These are phyloP conservation scores for Phaeomoniella chlamydospora DNA, from an alignment of 2,329 filamentous ascomycete species.

Conservation along the genomic window DNA sequence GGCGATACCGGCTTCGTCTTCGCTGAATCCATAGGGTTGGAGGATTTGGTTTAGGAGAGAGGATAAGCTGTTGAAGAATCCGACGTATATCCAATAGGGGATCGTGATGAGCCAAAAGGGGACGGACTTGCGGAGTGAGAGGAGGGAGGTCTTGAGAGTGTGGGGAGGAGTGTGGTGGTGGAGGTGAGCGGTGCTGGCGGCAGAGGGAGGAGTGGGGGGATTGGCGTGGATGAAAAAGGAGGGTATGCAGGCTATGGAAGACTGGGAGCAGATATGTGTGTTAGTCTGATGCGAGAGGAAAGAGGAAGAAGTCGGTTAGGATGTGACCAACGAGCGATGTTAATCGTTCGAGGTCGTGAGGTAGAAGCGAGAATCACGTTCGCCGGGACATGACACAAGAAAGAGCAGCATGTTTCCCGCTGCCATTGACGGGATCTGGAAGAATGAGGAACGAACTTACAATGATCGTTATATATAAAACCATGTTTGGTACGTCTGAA, in stretches of 20 bases:
- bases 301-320: no score
- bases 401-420: no score
- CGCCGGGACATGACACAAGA: no score
- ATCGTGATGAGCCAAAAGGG: constrained; percentile 71
- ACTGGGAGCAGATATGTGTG: no score
- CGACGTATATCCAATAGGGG: constrained; percentile 75
- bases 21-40: constrained; percentile 67
- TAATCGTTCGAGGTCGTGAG: no score
- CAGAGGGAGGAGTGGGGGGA: constrained; percentile 64
- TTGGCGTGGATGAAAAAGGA: constrained; percentile 65
- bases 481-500: constrained; percentile 59
- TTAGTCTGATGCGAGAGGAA: no score
- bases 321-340: no score
- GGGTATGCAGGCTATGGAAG: constrained; percentile 52
- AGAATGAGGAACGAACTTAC: no score
- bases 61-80: constrained; percentile 85
- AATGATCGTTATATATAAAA: constrained; percentile 74
- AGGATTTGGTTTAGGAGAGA: constrained; percentile 84
- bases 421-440: no score
- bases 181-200: constrained; percentile 31
- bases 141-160: constrained; percentile 40
- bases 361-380: no score
- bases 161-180: constrained; percentile 37
- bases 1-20: constrained; percentile 76
- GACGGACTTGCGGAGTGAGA: constrained; percentile 39